These are phyloP conservation scores for Clavispora fructus DNA, from an alignment of 805 yeast genomes.

Conservation along the genomic window DNA sequence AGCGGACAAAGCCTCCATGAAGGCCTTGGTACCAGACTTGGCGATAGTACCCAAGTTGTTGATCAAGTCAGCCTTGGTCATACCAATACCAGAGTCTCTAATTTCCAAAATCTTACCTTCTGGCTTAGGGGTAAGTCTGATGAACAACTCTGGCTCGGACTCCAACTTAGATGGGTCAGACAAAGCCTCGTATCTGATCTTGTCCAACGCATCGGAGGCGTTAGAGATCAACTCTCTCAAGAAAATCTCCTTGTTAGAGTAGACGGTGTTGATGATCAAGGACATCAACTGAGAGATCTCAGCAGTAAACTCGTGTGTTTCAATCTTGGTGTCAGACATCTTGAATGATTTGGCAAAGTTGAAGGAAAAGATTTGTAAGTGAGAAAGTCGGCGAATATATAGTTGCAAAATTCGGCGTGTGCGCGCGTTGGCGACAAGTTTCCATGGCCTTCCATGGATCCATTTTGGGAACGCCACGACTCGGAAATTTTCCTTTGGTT, in stretches of 20 bases:
- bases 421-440: conserved; percentile 16
- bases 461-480: not conserved
- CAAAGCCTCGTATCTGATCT: conserved; percentile 94
- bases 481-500: not conserved
- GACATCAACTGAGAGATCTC: conserved; percentile 99
- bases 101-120: conserved; percentile 91
- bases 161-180: conserved; percentile 89
- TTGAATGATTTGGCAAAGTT: not conserved
- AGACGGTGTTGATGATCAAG: conserved; percentile 98
- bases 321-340: conserved; percentile 54
- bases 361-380: not conserved
- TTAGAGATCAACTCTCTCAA: conserved; percentile 97
- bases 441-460: conserved; percentile 29
- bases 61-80: conserved; percentile 98
- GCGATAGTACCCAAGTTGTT: conserved; percentile 99
- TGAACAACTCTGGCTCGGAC: conserved; percentile 92
- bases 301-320: conserved; percentile 97
- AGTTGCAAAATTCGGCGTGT: conserved; percentile 8
- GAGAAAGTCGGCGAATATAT: conserved; percentile 3
- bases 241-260: conserved; percentile 98
- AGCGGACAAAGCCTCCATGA: conserved; percentile 98
- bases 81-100: conserved; percentile 99
- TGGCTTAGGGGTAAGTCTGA: conserved; percentile 95
- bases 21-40: conserved; percentile 98
- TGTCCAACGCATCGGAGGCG: conserved; percentile 98